Conservation (phyloP, 179 eudicot species). For the Monotropa hypopitys region DNA sequence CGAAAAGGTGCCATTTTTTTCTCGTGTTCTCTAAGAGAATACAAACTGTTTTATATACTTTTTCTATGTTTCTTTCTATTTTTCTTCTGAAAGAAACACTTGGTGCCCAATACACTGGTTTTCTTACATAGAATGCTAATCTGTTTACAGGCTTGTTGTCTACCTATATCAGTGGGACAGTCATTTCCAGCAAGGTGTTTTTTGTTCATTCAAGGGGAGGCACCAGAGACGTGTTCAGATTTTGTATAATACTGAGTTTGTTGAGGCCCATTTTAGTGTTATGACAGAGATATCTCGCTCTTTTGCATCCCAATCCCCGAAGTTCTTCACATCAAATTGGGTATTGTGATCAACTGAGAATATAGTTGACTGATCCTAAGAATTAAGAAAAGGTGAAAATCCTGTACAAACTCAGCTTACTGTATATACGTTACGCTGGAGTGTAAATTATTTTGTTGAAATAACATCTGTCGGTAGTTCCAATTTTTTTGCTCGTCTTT, state of each 20-base stretch:
- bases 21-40: not conserved
- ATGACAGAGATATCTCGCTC: not conserved
- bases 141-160: slow-evolving; percentile 3
- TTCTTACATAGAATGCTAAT: not conserved
- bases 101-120: not conserved
- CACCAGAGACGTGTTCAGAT: not conserved
- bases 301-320: not conserved
- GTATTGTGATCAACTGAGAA: not conserved
- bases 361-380: not conserved
- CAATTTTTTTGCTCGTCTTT: not conserved
- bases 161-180: not conserved
- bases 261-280: not conserved
- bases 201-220: not conserved
- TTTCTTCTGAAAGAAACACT: not conserved
- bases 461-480: not conserved
- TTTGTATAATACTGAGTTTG: not conserved
- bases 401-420: not conserved
- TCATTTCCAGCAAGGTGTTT: not conserved
- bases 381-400: not conserved
- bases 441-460: slow-evolving; percentile 1
- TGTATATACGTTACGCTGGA: not conserved
- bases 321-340: not conserved
- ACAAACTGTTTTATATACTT: not conserved
- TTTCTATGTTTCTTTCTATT: not conserved
- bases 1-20: not conserved